Base-by-base conservation (phyloP, 106 monocot genomes). In the Alisma plantagoaquatica region DNA sequence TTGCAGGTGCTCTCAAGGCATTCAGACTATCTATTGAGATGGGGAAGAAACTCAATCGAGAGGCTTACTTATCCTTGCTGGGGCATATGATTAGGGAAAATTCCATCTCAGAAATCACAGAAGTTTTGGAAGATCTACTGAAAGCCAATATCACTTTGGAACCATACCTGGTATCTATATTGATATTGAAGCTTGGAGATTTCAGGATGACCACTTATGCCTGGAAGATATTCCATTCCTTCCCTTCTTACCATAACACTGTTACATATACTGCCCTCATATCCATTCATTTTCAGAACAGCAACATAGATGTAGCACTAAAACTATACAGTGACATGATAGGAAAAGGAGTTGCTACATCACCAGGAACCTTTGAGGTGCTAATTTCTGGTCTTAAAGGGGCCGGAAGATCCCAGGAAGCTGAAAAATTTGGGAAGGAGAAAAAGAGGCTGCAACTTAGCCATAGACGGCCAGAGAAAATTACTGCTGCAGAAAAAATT, bases 241-340 rank as follows among this genome's bases (percentile, higher is more conserved):
- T 68, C 22, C 51, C 68, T 12, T 27, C 10, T 31, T 69, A 81
- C 6, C 75, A 78, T 23, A 85, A 76, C 23, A 48, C 60, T 51
- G 65, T 64, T 25, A 81, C 84, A 29, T 84, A 57, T 60, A 91
- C 84, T 49, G 75, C 81, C 29, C 53, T 91, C 38, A 81, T 85
- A 15, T 21, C 70, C 73, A 73, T 75, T 55, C 65, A 63, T 71
- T 73, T 91, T 73, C 63, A 64, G 61, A 65, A 64, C 44, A 49
- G 41, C 46, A 73, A 85, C 51, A 63, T 64, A 52, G 66, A 78
- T 28, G 73, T 56, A 46, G 75, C 72, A 23, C 63, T 77, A 32
- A 51, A 85, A 33, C 27, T 81, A 33, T 91, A 66, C 59, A 46
- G 49, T 49, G 59, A 28, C 63, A 78, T 91, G 84, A 81, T 50